These are phyloP conservation scores for Mycoemilia scoparia DNA, from an alignment of 192 early-diverging fungal species.

Conservation along the genomic window DNA sequence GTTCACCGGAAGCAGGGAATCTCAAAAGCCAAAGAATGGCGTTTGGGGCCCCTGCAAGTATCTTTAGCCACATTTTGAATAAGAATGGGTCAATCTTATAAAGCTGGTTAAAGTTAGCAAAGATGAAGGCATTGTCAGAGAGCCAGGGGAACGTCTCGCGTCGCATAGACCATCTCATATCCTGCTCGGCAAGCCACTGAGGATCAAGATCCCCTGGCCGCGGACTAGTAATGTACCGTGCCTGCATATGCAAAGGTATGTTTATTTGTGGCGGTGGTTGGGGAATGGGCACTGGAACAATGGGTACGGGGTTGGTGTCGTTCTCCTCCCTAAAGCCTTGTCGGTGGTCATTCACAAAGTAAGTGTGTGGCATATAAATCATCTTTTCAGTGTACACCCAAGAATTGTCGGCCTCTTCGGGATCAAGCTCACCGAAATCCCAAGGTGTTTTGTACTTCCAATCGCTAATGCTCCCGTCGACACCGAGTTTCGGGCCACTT, in stretches of 20 bases:
- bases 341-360: conserved; percentile 88
- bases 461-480: conserved; percentile 11
- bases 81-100: conserved; percentile 89
- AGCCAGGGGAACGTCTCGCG: conserved; percentile 67
- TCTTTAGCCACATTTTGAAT: conserved; percentile 69
- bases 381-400: conserved; percentile 77
- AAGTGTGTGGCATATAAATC: conserved; percentile 82
- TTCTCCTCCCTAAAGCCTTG: conserved; percentile 77
- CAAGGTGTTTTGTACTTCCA: conserved; percentile 30
- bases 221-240: conserved; percentile 1
- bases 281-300: conserved; percentile 8
- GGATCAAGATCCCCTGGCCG: conserved; percentile 7
- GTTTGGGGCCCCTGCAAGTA: conserved; percentile 62
- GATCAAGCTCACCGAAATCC: conserved; percentile 30
- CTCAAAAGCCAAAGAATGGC: conserved; percentile 79
- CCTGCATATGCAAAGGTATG: too few relatives aligned
- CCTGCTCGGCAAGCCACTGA: conserved; percentile 61
- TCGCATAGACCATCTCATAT: conserved; percentile 66
- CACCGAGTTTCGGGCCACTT: conserved; percentile 3
- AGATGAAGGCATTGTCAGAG: conserved; percentile 68
- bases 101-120: conserved; percentile 93
- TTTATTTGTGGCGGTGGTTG: too few relatives aligned
- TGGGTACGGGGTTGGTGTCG: conserved; percentile 15
- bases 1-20: conserved; percentile 75
- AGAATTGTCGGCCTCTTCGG: conserved; percentile 22